Evolutionary conservation across 345 rosid species (phyloP).

Genomic region (Isatis tinctoria): DNA sequence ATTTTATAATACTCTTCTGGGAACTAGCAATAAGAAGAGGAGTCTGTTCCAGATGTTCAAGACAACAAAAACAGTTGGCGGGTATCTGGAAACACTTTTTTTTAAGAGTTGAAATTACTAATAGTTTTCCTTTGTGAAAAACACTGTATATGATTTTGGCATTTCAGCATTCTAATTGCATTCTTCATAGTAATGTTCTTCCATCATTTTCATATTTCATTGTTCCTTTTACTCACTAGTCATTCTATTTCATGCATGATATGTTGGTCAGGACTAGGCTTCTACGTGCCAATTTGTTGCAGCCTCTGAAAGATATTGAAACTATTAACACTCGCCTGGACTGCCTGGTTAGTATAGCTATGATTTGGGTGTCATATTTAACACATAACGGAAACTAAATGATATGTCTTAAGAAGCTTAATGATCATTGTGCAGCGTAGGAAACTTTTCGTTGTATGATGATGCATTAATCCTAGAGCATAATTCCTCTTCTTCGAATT

Average conservation of each 20-base stretch:
- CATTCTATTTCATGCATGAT: slow-evolving; percentile 19
- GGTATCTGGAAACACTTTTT: slow-evolving; percentile 43
- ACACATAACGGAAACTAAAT: too few species aligned
- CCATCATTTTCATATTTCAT: not conserved
- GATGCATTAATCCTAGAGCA: slow-evolving; percentile 16
- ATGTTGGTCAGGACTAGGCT: slow-evolving; percentile 78
- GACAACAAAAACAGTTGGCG: slow-evolving; percentile 94
- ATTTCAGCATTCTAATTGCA: not conserved
- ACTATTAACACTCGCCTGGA: slow-evolving; percentile 90
- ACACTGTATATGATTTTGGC: not conserved
- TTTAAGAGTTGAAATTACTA: not conserved
- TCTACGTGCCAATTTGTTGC: slow-evolving; percentile 94
- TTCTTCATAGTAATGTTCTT: slow-evolving; percentile 1
- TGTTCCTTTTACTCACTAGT: not conserved
- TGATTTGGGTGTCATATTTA: slow-evolving; percentile 18
- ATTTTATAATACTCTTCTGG: slow-evolving; percentile 71
- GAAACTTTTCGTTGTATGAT: not conserved
- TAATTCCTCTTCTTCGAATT: slow-evolving; percentile 23
- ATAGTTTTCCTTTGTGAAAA: not conserved
- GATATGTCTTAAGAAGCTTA: too few species aligned
- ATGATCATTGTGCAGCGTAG: not conserved
- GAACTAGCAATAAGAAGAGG: slow-evolving; percentile 87
- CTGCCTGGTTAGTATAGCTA: slow-evolving; percentile 70
- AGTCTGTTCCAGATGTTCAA: slow-evolving; percentile 94
- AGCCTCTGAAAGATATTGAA: slow-evolving; percentile 92